Conservation (phyloP, 2,329 filamentous ascomycete species). For the Penicillium sp. region DNA sequence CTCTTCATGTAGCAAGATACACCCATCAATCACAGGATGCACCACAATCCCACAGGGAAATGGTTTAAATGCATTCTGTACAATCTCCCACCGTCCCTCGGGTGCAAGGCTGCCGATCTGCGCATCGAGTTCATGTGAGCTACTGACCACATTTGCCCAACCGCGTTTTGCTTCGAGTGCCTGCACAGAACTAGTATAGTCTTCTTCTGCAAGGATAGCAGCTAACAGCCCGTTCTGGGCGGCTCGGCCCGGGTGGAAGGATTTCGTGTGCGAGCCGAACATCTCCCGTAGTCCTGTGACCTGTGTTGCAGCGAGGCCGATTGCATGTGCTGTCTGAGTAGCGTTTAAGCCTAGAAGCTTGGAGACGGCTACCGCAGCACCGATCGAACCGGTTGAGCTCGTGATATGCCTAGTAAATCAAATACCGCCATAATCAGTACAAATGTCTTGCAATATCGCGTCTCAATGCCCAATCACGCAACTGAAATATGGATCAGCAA, state of each 20-base stretch:
- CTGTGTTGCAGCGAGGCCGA: conserved; percentile 56
- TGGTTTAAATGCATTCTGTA: conserved; percentile 58
- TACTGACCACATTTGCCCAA: conserved; percentile 55
- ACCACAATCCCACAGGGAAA: conserved; percentile 60
- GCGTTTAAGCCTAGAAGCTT: conserved; percentile 48
- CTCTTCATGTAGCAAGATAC: conserved; percentile 49
- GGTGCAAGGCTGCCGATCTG: conserved; percentile 39
- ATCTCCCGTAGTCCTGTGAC: conserved; percentile 56
- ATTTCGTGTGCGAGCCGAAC: conserved; percentile 59
- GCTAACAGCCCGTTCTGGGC: conserved; percentile 55
- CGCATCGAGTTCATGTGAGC: conserved; percentile 42
- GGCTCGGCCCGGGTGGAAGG: conserved; percentile 56
- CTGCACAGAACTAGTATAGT: conserved; percentile 50
- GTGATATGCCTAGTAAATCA: conserved; percentile 3
- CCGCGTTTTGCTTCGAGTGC: conserved; percentile 56
- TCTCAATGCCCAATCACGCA: background rate
- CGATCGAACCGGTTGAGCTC: conserved; percentile 48
- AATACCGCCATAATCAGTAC: background rate
- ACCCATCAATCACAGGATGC: conserved; percentile 57
- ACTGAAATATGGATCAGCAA: background rate
- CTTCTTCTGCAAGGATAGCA: conserved; percentile 48
- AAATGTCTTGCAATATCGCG: too few species aligned
- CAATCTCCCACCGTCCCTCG: conserved; percentile 50
- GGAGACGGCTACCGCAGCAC: conserved; percentile 54
- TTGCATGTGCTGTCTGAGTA: conserved; percentile 49